Conservation (phyloP, 768 basidiomycete species). For the Clitopilus hobsonii region DNA sequence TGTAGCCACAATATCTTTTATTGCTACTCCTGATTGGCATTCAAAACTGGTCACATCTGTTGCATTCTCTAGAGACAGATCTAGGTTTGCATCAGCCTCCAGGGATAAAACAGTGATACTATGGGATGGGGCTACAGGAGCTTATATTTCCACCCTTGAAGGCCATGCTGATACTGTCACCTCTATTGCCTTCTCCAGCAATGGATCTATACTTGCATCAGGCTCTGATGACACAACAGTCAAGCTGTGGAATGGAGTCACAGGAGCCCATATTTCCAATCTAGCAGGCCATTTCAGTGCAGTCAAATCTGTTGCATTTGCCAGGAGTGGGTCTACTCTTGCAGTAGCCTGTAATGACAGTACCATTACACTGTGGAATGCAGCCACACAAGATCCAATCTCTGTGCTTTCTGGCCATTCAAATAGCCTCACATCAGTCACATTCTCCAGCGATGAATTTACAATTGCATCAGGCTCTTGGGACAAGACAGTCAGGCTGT, state of each 20-base stretch:
- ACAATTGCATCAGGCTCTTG: not conserved
- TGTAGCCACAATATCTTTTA: not conserved
- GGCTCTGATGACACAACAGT: not conserved
- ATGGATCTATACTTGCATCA: not conserved
- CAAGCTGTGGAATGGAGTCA: not conserved
- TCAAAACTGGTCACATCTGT: not conserved
- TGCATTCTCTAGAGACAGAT: not conserved
- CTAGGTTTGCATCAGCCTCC: not conserved
- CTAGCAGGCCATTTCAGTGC: not conserved
- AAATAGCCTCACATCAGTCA: not conserved
- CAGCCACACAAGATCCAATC: not conserved
- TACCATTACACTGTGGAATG: not conserved
- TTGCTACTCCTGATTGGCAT: not conserved
- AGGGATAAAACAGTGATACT: not conserved
- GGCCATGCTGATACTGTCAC: constrained; percentile 1
- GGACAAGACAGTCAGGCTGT: not conserved
- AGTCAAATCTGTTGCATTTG: not conserved
- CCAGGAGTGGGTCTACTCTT: not conserved
- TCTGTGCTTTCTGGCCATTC: not conserved
- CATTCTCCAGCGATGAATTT: not conserved
- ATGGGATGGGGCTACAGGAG: not conserved
- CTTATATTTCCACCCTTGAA: not conserved
- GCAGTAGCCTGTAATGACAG: not conserved
- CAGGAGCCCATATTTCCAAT: not conserved
- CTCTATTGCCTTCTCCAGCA: not conserved